Evolutionary conservation across 371 early-diverging fungal genomes (phyloP), one percentile per base, ranked within the genome.

Genomic region (Dichotomocladium elegans): DNA sequence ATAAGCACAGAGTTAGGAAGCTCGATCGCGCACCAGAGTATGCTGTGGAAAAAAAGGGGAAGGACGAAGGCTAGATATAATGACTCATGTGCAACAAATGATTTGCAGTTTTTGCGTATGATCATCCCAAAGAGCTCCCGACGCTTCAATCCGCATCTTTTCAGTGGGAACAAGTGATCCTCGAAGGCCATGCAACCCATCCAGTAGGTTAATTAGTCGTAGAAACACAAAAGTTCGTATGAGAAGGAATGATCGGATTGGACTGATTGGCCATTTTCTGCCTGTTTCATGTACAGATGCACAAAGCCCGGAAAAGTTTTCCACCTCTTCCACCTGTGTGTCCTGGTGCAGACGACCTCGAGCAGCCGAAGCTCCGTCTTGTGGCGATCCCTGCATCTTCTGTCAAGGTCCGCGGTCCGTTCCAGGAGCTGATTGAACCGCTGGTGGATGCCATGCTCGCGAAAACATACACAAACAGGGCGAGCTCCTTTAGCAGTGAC

Each of bases 161-260:
- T n/a, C 78, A 81, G 45, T 89, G 90, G 90, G 90, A 89, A 55
- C 85, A 85, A 55, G 65, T 75, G 34, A 72, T 88, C 15, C 61
- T 86, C 10, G 90, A 89, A 57, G 90, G 90, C 14, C 89, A 89
- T 56, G 81, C 86, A 17, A 84, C 85, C 0, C 90, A 89, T 58
- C 89, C 90, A 8, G 82, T 83, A 79, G 70, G 71, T 64, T 10
- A 14, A 27, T 4, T 9, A 41, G 41, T 4, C n/a, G n/a, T n/a
- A n/a, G n/a, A n/a, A n/a, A 11, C 17, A 9, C 4, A 37, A 15
- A 4, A 37, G 9, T 14, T 6, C 17, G 2, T 6, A 15, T 17
- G 2, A 9, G 9, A 10, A 1, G 15, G 37, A 21, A 15, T 6
- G 37, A 21, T 21, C 21, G 15, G 21, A 37, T 15, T 37, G n/a